Conservation (phyloP, 2,329 filamentous ascomycete species). For the Akanthomyces dipterigenus region DNA sequence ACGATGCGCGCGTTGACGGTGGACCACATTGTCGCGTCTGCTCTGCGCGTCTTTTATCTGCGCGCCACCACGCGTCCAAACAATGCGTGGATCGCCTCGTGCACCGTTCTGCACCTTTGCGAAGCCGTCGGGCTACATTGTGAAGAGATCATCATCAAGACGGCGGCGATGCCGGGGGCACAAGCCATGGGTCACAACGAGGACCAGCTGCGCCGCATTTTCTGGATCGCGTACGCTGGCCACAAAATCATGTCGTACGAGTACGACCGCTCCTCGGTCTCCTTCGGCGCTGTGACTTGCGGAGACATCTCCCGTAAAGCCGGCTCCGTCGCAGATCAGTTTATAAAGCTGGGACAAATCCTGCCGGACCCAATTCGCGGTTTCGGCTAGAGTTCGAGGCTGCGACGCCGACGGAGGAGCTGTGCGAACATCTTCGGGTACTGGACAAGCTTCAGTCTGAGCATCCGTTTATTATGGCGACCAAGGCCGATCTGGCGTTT, state of each 20-base stretch:
- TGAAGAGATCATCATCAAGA: slow-evolving; percentile 19
- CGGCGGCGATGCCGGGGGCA: slow-evolving; percentile 14
- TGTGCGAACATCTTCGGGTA: slow-evolving; percentile 16
- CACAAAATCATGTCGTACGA: slow-evolving; percentile 19
- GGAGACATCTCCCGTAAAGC: slow-evolving; percentile 12
- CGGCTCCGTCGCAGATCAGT: slow-evolving; percentile 18
- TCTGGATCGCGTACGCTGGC: slow-evolving; percentile 19
- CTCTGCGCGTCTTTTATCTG: slow-evolving; percentile 17
- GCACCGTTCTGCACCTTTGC: slow-evolving; percentile 18
- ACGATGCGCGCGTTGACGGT: slow-evolving; percentile 16
- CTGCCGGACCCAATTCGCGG: slow-evolving; percentile 18
- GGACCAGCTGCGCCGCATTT: slow-evolving; percentile 17
- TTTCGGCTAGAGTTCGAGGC: slow-evolving; percentile 14
- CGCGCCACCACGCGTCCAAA: slow-evolving; percentile 18
- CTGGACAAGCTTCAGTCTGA: slow-evolving; percentile 11
- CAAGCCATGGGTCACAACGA: slow-evolving; percentile 14
- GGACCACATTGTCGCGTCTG: slow-evolving; percentile 18
- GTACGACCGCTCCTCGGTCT: slow-evolving; percentile 18
- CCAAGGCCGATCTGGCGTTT: slow-evolving; percentile 18
- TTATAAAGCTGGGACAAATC: slow-evolving; percentile 16
- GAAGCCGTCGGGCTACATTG: slow-evolving; percentile 19
- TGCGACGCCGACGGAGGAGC: slow-evolving; percentile 13
- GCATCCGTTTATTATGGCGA: slow-evolving; percentile 18
- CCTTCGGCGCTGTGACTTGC: slow-evolving; percentile 17
- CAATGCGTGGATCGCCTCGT: slow-evolving; percentile 20